Evolutionary conservation across 805 yeast species (phyloP), one percentile per base, ranked within the genome.

Genomic region (Metschnikowia rubicola): DNA sequence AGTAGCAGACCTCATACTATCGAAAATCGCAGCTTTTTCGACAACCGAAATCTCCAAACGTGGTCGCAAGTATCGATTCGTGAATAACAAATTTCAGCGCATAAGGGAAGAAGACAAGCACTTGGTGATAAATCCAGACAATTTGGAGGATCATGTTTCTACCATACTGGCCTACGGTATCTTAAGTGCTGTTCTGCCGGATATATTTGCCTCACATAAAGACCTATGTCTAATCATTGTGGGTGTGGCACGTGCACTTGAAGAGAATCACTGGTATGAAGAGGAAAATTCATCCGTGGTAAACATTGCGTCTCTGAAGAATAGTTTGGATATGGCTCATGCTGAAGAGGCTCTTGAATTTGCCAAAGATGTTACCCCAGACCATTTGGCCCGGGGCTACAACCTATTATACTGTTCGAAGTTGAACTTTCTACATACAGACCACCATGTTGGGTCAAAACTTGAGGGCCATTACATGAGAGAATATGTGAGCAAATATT

Each of bases 341-440:
- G 55, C 59, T 19, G 57, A 57, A 8, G 32, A 34, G 6, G 56
- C 53, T 3, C n/a, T 40, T 2, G 64, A 59, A 2, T 75, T 55
- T 40, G 51, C 52, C 10, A 17, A 35, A 4, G 44, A 50, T 2
- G 67, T 73, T 5, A 51, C 59, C 1, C 61, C 61, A 0, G 46
- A 58, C 5, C 79, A 78, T 52, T 63, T 78, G 35, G 52, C 55
- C 28, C 61, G 63, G 55, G 83, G 82, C 4, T 60, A 71, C 37
- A 64, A 67, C 51, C 58, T 79, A 13, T 47, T 78, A 48, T 62
- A 72, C 30, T 73, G 78, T 15, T 62, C 80, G 13, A 77, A 76
- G 51, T 66, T 78, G 50, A 76, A 78, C 55, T 79, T 78, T 53
- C 65, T 78, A 46, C 83, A 78, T 50, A 75, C 82, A 1, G 83